Conservation (phyloP, 1,284 basidiomycete genomes). For the Malassezia caprae region DNA sequence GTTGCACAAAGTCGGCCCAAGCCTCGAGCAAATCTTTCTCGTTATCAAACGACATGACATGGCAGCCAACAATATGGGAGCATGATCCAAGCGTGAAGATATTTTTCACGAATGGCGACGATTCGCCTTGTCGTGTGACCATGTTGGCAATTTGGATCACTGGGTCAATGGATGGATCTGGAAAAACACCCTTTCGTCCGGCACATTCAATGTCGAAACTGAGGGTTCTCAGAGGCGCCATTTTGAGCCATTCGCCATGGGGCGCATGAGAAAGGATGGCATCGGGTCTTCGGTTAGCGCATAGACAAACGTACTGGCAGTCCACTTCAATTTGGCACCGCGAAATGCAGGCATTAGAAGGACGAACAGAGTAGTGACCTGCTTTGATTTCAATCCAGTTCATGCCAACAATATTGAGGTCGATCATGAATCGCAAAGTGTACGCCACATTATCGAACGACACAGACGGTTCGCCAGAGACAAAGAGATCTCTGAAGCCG, state of each 20-base stretch:
- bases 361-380: constrained; percentile 36
- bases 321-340: constrained; percentile 46
- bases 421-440: constrained; percentile 47
- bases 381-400: constrained; percentile 42
- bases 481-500: constrained; percentile 40
- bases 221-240: constrained; percentile 44
- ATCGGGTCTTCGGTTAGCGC: constrained; percentile 16
- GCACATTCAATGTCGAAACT: constrained; percentile 49
- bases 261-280: constrained; percentile 38
- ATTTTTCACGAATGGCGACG: constrained; percentile 44
- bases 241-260: constrained; percentile 43
- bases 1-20: constrained; percentile 43
- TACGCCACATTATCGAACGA: constrained; percentile 47
- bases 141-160: constrained; percentile 48
- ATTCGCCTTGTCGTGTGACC: constrained; percentile 47
- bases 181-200: constrained; percentile 47
- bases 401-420: constrained; percentile 46
- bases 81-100: constrained; percentile 46
- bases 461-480: constrained; percentile 31
- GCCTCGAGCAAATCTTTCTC: constrained; percentile 43
- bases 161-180: constrained; percentile 39
- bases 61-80: constrained; percentile 45
- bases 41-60: constrained; percentile 41
- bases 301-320: constrained; percentile 16
- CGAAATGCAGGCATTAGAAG: constrained; percentile 26